phyloP scores from a whole-genome alignment of 78 protist species.

The Chrysochromulina tobinii region DNA sequence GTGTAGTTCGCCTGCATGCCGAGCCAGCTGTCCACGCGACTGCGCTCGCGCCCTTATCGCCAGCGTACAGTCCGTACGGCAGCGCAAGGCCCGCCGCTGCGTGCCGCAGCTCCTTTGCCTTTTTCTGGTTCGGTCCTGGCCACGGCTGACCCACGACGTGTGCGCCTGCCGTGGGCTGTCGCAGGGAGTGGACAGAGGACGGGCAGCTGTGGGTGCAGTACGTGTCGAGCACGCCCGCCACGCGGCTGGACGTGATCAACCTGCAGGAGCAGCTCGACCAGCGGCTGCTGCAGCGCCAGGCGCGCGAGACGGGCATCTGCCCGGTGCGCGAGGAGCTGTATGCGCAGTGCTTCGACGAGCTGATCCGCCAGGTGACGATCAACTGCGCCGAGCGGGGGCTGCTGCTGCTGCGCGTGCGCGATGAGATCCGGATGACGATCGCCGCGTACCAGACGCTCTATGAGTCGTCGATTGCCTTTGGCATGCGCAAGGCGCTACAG shows the following conservation, averaged over 20 bases:
- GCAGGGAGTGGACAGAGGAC: conserved; percentile 65
- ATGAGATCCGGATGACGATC: conserved; percentile 86
- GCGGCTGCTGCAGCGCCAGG: conserved; percentile 66
- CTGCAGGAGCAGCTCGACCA: conserved; percentile 72
- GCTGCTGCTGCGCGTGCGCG: conserved; percentile 84
- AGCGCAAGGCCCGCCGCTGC: too few relatives aligned
- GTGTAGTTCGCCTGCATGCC: too few relatives aligned
- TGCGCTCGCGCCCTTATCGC: too few relatives aligned
- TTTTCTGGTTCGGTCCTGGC: too few relatives aligned
- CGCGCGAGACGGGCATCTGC: conserved; percentile 90
- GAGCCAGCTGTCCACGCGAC: too few relatives aligned
- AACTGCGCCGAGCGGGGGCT: conserved; percentile 90
- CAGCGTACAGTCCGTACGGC: too few relatives aligned
- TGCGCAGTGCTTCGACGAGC: conserved; percentile 76
- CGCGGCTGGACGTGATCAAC: conserved; percentile 85
- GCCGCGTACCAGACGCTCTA: conserved; percentile 80
- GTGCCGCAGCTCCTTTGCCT: too few relatives aligned
- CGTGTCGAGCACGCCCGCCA: conserved; percentile 85
- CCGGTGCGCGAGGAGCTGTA: conserved; percentile 87
- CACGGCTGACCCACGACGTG: too few relatives aligned
- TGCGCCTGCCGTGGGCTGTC: too few relatives aligned
- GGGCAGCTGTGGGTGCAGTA: conserved; percentile 81
- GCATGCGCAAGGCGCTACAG: conserved; percentile 81
- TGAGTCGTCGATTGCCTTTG: conserved; percentile 84
- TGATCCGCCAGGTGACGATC: conserved; percentile 88